A percentile compares a stretch with the other conserved stretches of the same genome.
phyloP scores from a whole-genome alignment of 1,139 yeast species.

The Geotrichum phurueaensis region DNA sequence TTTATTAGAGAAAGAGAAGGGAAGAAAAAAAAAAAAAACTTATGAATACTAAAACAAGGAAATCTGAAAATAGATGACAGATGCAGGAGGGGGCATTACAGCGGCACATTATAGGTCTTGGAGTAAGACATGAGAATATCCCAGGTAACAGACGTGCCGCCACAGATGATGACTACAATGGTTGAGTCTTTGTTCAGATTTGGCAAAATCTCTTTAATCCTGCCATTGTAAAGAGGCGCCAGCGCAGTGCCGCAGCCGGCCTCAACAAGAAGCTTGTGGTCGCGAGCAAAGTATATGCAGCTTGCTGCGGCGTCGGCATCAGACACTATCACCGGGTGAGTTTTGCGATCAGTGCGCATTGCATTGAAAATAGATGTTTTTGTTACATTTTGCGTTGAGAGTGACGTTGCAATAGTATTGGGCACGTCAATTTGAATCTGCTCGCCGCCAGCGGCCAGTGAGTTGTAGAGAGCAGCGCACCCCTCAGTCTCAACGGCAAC shows the following conservation, averaged over 20 bases:
- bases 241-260: conserved; percentile 76
- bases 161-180: conserved; percentile 34
- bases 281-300: conserved; percentile 47
- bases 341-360: conserved; percentile 25
- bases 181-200: conserved; percentile 25
- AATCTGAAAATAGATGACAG: background rate
- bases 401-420: conserved; percentile 54
- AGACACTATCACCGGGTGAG: conserved; percentile 45
- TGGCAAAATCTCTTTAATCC: conserved; percentile 26
- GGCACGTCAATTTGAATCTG: conserved; percentile 43
- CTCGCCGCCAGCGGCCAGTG: conserved; percentile 40
- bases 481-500: conserved; percentile 63
- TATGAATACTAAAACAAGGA: background rate
- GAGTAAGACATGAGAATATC: conserved; percentile 29
- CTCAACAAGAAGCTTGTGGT: conserved; percentile 51
- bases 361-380: conserved; percentile 45
- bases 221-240: conserved; percentile 43
- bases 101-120: conserved; percentile 22
- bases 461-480: conserved; percentile 51
- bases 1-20: background rate
- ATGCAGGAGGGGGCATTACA: background rate
- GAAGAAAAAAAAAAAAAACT: background rate
- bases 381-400: conserved; percentile 57
- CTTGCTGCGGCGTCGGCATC: conserved; percentile 50
- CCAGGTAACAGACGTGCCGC: conserved; percentile 33